Evolutionary conservation across 208 protist genomes (phyloP), one percentile per base, ranked within the genome.

Genomic region (Wallacemonas sp.): DNA sequence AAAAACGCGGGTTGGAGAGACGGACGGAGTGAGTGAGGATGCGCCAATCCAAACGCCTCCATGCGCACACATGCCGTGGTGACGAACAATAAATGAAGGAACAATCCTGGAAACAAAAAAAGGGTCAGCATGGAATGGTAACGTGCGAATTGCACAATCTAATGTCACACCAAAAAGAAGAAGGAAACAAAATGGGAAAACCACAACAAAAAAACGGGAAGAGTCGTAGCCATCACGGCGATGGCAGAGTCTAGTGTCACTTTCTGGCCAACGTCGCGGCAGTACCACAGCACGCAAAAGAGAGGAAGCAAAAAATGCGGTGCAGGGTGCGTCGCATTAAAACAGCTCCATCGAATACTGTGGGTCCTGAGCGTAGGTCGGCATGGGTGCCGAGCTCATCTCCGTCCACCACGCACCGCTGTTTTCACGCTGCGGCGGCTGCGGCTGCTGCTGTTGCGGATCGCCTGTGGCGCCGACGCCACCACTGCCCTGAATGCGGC

Each of bases 301-400:
- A n/a, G n/a, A n/a, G n/a, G n/a, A n/a, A n/a, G n/a, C n/a, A n/a
- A n/a, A n/a, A n/a, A n/a, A n/a, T n/a, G n/a, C n/a, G n/a, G n/a
- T n/a, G n/a, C n/a, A n/a, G n/a, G n/a, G n/a, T n/a, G n/a, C n/a
- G n/a, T 26, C 2, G 19, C 4, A 17, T 71, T 90, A 96, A 55
- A 93, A 93, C 11, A 96, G 78, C 69, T 96, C 90, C 87, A 96
- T 93, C 11, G 90, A 96, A 69, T 94, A 96, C 77, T 94, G 90
- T n/a, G 87, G 87, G 56, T 96, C 87, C 0, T 72, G 48, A 1
- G 90, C 82, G 68, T 91, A 94, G 58, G 74, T 72, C 17, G 86
- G 87, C 85, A 93, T 90, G 30, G 90, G 87, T 8, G 78, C 78
- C 0, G 80, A 73, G 65, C 85, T 96, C 81, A 86, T 88, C 63